Evolutionary conservation across 2,329 filamentous ascomycete genomes (phyloP).

Genomic region (Botryotinia convoluta): DNA sequence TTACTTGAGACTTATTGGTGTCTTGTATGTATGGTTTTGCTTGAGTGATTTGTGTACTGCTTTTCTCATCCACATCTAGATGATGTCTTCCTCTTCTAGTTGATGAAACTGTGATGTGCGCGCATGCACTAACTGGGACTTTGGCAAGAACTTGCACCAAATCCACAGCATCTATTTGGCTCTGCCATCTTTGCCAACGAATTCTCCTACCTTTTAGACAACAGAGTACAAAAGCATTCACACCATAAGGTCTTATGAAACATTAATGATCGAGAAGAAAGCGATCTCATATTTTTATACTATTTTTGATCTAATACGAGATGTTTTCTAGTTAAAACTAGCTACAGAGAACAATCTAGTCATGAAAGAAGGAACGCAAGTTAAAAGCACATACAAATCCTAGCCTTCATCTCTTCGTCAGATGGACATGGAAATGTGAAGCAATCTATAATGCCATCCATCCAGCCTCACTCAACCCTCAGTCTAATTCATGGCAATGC

Average conservation of each 20-base stretch:
- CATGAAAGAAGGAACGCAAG: not conserved
- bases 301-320: slow-evolving; percentile 12
- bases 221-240: not conserved
- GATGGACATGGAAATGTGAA: slow-evolving; percentile 9
- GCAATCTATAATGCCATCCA: slow-evolving; percentile 22
- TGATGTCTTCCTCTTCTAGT: too few relatives aligned
- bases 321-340: slow-evolving; percentile 9
- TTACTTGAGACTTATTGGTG: too few relatives aligned
- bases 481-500: slow-evolving; percentile 19
- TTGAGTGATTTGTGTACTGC: too few relatives aligned
- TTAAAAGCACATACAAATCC: slow-evolving; percentile 17
- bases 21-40: too few relatives aligned
- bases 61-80: too few relatives aligned
- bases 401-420: slow-evolving; percentile 4
- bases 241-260: too few relatives aligned
- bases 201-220: not conserved
- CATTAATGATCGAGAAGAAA: not conserved
- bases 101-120: too few relatives aligned
- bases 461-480: slow-evolving; percentile 2
- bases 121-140: too few relatives aligned
- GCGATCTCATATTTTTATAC: slow-evolving; percentile 11
- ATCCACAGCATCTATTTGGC: too few relatives aligned
- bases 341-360: slow-evolving; percentile 16
- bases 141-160: too few relatives aligned
- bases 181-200: too few relatives aligned